Evolutionary conservation across 208 protist genomes (phyloP).

Genomic region (Wallacemonas rigidus): DNA sequence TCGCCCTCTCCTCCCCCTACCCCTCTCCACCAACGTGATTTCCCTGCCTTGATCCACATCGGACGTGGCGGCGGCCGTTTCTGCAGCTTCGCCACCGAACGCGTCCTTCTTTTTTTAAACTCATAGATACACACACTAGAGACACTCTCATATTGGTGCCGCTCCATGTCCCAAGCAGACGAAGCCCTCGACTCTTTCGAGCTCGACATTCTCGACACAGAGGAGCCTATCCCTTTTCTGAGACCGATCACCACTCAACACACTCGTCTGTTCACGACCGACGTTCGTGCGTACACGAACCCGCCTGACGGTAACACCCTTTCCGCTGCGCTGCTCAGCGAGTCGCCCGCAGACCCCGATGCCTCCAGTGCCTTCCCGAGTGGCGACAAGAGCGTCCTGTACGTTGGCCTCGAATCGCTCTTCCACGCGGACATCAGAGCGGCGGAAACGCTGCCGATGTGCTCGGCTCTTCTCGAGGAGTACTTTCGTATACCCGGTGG

Average conservation of each 20-base stretch:
- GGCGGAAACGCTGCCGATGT: constrained; percentile 41
- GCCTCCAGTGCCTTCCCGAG: neutral
- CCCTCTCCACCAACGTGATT: too few relatives aligned
- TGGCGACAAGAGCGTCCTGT: constrained; percentile 43
- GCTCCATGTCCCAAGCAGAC: neutral
- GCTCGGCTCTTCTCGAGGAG: constrained; percentile 50
- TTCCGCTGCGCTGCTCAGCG: too few relatives aligned
- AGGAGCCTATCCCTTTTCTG: constrained; percentile 45
- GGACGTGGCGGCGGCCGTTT: too few relatives aligned
- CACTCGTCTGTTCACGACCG: constrained; percentile 6
- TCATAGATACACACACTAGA: too few relatives aligned
- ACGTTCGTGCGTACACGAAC: too few relatives aligned
- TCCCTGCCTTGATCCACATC: too few relatives aligned
- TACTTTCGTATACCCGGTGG: constrained; percentile 61
- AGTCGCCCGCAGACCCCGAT: too few relatives aligned
- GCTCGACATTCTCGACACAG: constrained; percentile 17
- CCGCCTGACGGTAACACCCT: too few relatives aligned
- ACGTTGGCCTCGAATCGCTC: constrained; percentile 33
- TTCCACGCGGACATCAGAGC: constrained; percentile 16
- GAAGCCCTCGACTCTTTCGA: neutral
- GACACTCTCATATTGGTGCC: too few relatives aligned
- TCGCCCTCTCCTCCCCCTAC: too few relatives aligned
- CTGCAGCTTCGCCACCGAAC: too few relatives aligned
- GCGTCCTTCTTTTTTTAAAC: too few relatives aligned
- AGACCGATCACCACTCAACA: constrained; percentile 34